These are phyloP conservation scores for Aspergillus sergii DNA, from an alignment of 2,329 filamentous ascomycete genomes.

Conservation along the genomic window DNA sequence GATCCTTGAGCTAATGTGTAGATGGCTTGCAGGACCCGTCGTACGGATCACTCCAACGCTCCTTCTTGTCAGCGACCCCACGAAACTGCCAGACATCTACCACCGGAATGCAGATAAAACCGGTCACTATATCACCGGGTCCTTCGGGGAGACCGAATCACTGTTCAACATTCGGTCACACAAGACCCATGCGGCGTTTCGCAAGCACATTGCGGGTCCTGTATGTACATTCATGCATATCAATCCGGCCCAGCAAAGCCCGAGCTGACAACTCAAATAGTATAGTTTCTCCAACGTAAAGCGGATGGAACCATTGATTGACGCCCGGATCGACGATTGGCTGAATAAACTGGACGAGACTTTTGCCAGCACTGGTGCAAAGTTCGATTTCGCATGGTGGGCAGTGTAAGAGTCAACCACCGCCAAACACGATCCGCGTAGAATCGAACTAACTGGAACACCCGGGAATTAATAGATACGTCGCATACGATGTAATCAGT, in stretches of 20 bases:
- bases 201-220: slow-evolving; percentile 58
- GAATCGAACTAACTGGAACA: neutral
- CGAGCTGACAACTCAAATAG: slow-evolving; percentile 18
- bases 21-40: slow-evolving; percentile 47
- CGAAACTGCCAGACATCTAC: slow-evolving; percentile 60
- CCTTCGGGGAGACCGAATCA: slow-evolving; percentile 58
- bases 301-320: slow-evolving; percentile 61
- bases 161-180: slow-evolving; percentile 62
- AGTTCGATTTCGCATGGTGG: slow-evolving; percentile 61
- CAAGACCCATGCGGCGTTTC: slow-evolving; percentile 53
- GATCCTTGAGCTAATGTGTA: neutral
- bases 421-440: neutral
- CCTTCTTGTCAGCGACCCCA: slow-evolving; percentile 56
- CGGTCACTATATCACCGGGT: slow-evolving; percentile 61
- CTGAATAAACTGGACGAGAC: slow-evolving; percentile 48
- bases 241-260: neutral
- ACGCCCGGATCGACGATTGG: slow-evolving; percentile 56
- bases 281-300: slow-evolving; percentile 61
- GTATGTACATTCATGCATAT: slow-evolving; percentile 24
- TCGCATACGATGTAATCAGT: slow-evolving; percentile 62
- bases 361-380: slow-evolving; percentile 49
- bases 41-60: slow-evolving; percentile 57
- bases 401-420: slow-evolving; percentile 41
- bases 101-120: slow-evolving; percentile 59
- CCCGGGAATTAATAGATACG: slow-evolving; percentile 36